Conservation (phyloP, 306 rosid genomes). For the Calophaca sinica region DNA sequence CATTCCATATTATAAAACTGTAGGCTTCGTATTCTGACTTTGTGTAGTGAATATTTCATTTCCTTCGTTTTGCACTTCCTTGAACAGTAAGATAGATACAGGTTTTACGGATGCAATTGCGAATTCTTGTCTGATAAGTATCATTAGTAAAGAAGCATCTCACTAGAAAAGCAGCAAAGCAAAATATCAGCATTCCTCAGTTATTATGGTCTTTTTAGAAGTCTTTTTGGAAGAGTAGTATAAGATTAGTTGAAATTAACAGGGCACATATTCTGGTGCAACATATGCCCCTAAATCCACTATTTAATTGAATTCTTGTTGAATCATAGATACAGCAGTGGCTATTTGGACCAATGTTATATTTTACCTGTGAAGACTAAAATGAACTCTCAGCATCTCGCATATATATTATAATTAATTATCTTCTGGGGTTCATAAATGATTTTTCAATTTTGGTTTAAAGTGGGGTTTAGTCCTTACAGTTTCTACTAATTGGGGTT, state of each 20-base stretch:
- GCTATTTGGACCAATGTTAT: not conserved
- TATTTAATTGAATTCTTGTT: conserved; percentile 20
- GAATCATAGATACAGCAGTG: not conserved
- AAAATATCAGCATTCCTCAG: not conserved
- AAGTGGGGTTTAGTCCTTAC: not conserved
- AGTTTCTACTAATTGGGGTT: conserved; percentile 1
- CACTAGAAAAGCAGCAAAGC: not conserved
- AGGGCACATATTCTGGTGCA: conserved; percentile 13
- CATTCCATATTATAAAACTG: too few species aligned
- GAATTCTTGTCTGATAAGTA: too few species aligned
- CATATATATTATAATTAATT: not conserved
- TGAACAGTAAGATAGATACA: too few species aligned
- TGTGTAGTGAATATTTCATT: too few species aligned
- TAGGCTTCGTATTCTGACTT: too few species aligned
- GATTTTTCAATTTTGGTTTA: not conserved
- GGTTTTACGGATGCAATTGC: too few species aligned
- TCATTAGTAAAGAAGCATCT: not conserved
- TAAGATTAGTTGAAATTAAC: not conserved
- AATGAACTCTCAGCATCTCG: not conserved
- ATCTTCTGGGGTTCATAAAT: conserved; percentile 21
- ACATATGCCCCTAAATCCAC: conserved; percentile 22
- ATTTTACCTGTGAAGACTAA: conserved; percentile 14
- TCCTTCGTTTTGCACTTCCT: too few species aligned
- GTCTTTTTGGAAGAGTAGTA: not conserved
- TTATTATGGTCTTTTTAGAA: not conserved